phyloP scores from a whole-genome alignment of 2,329 filamentous ascomycete genomes.

The Alternaria longipes region DNA sequence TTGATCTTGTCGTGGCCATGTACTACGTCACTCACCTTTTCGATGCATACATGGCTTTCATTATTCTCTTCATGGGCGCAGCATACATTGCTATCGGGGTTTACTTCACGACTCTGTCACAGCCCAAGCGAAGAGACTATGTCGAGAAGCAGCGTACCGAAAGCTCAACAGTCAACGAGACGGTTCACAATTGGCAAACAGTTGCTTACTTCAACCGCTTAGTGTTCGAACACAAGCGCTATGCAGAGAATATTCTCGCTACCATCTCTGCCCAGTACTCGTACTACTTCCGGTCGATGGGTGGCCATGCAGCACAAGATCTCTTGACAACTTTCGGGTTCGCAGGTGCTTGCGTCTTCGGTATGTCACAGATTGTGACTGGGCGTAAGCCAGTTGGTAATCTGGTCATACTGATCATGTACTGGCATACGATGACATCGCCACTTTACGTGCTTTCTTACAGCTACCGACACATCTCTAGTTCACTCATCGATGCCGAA shows the following conservation, averaged over 20 bases:
- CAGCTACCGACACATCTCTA: conserved; percentile 59
- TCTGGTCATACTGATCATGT: conserved; percentile 72
- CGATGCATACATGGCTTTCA: conserved; percentile 61
- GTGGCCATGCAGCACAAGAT: conserved; percentile 54
- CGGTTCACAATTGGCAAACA: conserved; percentile 68
- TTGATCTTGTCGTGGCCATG: conserved; percentile 70
- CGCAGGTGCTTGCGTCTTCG: conserved; percentile 61
- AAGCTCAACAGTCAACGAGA: conserved; percentile 65
- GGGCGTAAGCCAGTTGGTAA: conserved; percentile 64
- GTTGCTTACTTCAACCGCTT: conserved; percentile 68
- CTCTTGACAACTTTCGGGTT: conserved; percentile 60
- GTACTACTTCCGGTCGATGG: conserved; percentile 44
- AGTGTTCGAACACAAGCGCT: conserved; percentile 62
- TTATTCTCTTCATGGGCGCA: conserved; percentile 50
- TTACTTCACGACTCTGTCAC: conserved; percentile 56
- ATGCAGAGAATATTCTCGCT: conserved; percentile 52
- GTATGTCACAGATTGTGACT: conserved; percentile 62
- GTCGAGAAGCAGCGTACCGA: conserved; percentile 60
- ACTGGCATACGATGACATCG: conserved; percentile 64
- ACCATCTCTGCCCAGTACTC: conserved; percentile 48
- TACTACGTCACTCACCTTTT: conserved; percentile 69
- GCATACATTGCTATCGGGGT: conserved; percentile 63
- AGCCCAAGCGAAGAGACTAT: conserved; percentile 51
- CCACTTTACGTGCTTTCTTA: conserved; percentile 62
- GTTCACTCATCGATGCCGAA: conserved; percentile 71